phyloP scores from a whole-genome alignment of 2,329 filamentous ascomycete species.

The Emergomyces orientalis region DNA sequence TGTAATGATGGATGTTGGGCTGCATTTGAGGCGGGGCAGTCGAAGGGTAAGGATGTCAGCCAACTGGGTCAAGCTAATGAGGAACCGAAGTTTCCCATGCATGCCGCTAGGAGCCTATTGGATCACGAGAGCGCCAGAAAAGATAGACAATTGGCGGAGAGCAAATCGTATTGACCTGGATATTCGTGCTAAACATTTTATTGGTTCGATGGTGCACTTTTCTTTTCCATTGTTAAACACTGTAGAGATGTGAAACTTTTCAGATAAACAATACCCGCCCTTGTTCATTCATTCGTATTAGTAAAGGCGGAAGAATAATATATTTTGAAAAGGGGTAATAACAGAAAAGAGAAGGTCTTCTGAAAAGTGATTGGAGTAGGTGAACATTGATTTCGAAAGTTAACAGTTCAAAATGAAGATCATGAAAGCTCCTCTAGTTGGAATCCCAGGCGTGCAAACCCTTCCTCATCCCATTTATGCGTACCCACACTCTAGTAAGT shows the following conservation, averaged over 20 bases:
- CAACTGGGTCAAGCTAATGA: background rate
- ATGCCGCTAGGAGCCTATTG: background rate
- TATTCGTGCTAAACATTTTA: background rate
- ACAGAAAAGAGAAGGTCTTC: background rate
- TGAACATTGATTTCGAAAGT: background rate
- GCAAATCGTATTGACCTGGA: background rate
- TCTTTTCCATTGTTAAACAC: background rate
- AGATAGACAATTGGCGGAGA: background rate
- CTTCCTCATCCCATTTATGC: background rate
- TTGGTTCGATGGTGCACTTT: background rate
- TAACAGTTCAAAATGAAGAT: background rate
- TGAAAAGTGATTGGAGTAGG: background rate
- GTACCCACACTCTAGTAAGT: too few relatives aligned
- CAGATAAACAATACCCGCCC: too few relatives aligned
- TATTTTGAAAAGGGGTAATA: background rate
- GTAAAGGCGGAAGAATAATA: background rate
- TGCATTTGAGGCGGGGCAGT: background rate
- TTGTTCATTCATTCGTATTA: background rate
- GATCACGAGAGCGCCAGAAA: background rate
- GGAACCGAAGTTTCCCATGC: background rate
- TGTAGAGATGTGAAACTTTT: too few relatives aligned
- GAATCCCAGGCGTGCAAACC: background rate
- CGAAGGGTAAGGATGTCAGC: background rate
- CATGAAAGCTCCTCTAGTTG: background rate
- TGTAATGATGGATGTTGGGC: background rate